A percentile compares a stretch with the other conserved stretches of the same genome.
Conservation (phyloP, 495 filamentous ascomycete genomes). For the Lasiosphaeris hirsuta region DNA sequence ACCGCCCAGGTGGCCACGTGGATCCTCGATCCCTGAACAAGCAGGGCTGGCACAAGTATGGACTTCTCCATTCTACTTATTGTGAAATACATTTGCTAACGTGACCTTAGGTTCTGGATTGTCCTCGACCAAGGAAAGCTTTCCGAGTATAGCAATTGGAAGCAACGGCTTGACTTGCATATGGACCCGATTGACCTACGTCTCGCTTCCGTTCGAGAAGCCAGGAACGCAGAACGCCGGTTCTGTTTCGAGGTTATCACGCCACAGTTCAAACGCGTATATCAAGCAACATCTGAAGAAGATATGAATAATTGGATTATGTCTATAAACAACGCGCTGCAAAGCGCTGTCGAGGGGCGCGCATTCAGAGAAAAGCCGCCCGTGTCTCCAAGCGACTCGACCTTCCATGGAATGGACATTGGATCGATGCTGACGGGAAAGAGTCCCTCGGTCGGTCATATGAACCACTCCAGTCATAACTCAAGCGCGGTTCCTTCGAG, state of each 20-base stretch:
- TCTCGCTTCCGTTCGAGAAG: conserved; percentile 94
- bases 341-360: conserved; percentile 88
- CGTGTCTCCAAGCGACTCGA: conserved; percentile 43
- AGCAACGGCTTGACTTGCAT: conserved; percentile 91
- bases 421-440: conserved; percentile 94
- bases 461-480: conserved; percentile 42
- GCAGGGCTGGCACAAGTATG: conserved; percentile 98
- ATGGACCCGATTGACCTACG: conserved; percentile 98
- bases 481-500: conserved; percentile 59
- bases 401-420: conserved; percentile 70
- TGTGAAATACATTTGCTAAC: conserved; percentile 8
- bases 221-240: conserved; percentile 85
- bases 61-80: conserved; percentile 27
- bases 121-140: conserved; percentile 94
- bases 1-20: conserved; percentile 87
- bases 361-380: conserved; percentile 51
- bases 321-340: conserved; percentile 94
- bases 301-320: conserved; percentile 97
- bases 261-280: conserved; percentile 92
- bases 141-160: conserved; percentile 99
- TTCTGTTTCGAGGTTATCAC: conserved; percentile 99
- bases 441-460: conserved; percentile 69
- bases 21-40: conserved; percentile 95
- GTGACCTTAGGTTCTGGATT: conserved; percentile 79
- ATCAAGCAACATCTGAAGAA: conserved; percentile 95